Evolutionary conservation across 805 yeast species (phyloP), one percentile per base, ranked within the genome.

Genomic region (Vanderwaltozyma yarrowii): DNA sequence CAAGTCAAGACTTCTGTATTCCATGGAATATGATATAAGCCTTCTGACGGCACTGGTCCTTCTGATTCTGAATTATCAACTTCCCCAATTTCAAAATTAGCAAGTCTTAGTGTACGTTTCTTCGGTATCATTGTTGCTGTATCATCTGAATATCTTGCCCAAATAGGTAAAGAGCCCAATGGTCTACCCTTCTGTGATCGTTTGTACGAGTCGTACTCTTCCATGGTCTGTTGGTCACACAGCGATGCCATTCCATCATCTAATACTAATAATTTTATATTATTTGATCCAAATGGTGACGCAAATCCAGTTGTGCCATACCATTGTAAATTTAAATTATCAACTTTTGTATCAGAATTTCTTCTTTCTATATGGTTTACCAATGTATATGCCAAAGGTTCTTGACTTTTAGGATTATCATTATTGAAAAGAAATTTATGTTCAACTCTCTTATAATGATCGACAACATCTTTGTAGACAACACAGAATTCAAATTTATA

Each of bases 281-380:
- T 52, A 9, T 56, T 56, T 3, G 66, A 51, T 1, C 66, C 65
- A 35, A 56, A 56, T 1, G 57, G 54, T 0, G 66, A 54, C 2
- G 62, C 51, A 35, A 60, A 49, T 5, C 61, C 58, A 1, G 68
- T 58, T 5, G 65, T 58, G 1, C 70, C 70, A 15, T 54, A 46
- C 70, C 70, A 65, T 42, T 67, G 52, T 16, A 64, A 39, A 36
- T 58, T 58, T n/a, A 65, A 44, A 2, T 45, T 54, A 34, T 49
- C 52, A 18, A 51, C 41, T 7, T 37, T 33, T 3, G 64, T 52
- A 42, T 65, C 70, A 1, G 61, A 53, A 38, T 56, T 56, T 14
- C 61, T 53, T 13, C 59, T 50, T 19, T 47, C 47, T 7, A 56
- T 46, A 31, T 53, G 51, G 19, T 57, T 54, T n/a, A 54, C 46